Conservation (phyloP, 1,139 yeast species). For the Blastobotrys persicus region DNA sequence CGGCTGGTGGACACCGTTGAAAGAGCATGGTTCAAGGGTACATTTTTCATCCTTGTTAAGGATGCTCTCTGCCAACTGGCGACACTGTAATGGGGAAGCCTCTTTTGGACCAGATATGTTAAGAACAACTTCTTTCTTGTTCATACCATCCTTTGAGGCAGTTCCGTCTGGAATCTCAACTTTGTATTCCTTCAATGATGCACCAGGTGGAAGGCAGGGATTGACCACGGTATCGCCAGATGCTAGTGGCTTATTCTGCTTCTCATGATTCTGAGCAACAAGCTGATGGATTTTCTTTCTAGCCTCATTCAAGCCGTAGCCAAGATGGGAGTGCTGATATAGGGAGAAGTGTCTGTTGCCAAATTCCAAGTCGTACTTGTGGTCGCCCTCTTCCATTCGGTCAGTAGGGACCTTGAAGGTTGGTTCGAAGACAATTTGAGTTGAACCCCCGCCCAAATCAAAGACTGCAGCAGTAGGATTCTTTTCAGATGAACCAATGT, state of each 20-base stretch:
- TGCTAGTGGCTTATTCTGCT: constrained; percentile 12
- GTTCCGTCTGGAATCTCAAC: constrained; percentile 54
- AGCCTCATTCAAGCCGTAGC: constrained; percentile 94
- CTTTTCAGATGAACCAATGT: constrained; percentile 72
- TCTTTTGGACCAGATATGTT: constrained; percentile 72
- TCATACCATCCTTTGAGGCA: constrained; percentile 26
- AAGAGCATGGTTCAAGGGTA: constrained; percentile 77
- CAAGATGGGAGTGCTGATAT: constrained; percentile 93
- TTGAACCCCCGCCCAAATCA: constrained; percentile 97
- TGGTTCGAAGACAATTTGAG: constrained; percentile 98
- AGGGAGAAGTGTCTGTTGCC: constrained; percentile 79
- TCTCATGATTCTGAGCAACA: constrained; percentile 27
- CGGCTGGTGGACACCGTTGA: constrained; percentile 97
- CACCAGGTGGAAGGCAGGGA: constrained; percentile 87
- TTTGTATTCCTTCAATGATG: constrained; percentile 44
- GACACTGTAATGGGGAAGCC: constrained; percentile 71
- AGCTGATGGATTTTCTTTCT: constrained; percentile 71
- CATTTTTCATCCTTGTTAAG: constrained; percentile 83
- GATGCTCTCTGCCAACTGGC: constrained; percentile 75
- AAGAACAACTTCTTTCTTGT: constrained; percentile 46
- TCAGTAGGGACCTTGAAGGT: constrained; percentile 48
- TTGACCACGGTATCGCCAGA: constrained; percentile 47
- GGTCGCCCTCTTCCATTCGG: constrained; percentile 83
- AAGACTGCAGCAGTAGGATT: constrained; percentile 91
- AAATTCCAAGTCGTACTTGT: constrained; percentile 73